These are phyloP conservation scores for Coprinopsis marcescibilis DNA, from an alignment of 768 basidiomycete genomes.

Conservation along the genomic window DNA sequence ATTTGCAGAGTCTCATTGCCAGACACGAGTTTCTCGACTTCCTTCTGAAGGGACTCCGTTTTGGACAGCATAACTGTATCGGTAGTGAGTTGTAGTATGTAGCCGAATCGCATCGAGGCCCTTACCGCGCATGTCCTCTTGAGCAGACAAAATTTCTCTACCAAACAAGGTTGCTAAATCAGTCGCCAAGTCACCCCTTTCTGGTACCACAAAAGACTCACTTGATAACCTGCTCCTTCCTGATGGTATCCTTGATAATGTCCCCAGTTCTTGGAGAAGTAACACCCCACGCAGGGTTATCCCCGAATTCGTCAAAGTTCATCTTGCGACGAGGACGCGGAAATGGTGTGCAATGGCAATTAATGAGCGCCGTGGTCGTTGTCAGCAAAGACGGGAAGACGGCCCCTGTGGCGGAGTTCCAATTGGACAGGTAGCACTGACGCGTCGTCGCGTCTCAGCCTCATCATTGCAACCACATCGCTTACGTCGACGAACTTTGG, in stretches of 20 bases:
- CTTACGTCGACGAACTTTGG: slow-evolving; percentile 5
- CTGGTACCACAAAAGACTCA: slow-evolving; percentile 27
- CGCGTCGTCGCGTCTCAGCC: slow-evolving; percentile 30
- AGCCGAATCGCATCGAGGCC: background rate
- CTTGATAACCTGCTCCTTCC: slow-evolving; percentile 76
- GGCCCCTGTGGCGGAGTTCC: slow-evolving; percentile 23
- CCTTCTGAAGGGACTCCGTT: slow-evolving; percentile 64
- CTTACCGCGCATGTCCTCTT: slow-evolving; percentile 73
- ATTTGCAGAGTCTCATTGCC: slow-evolving; percentile 80
- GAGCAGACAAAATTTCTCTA: slow-evolving; percentile 72
- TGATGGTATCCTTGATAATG: slow-evolving; percentile 65
- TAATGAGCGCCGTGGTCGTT: background rate
- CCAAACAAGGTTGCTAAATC: background rate
- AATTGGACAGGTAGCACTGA: slow-evolving; percentile 29
- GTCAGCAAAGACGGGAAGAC: background rate
- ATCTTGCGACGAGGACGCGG: slow-evolving; percentile 24
- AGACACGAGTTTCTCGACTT: slow-evolving; percentile 74
- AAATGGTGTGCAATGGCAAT: slow-evolving; percentile 9
- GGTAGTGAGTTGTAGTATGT: slow-evolving; percentile 6
- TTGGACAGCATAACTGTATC: slow-evolving; percentile 57
- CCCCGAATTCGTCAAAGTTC: slow-evolving; percentile 41
- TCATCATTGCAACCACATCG: slow-evolving; percentile 5
- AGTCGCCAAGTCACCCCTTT: background rate
- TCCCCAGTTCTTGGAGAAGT: slow-evolving; percentile 44
- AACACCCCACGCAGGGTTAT: slow-evolving; percentile 47